phyloP scores from a whole-genome alignment of 441 rosid genomes.

The Pelargonium hybrid region DNA sequence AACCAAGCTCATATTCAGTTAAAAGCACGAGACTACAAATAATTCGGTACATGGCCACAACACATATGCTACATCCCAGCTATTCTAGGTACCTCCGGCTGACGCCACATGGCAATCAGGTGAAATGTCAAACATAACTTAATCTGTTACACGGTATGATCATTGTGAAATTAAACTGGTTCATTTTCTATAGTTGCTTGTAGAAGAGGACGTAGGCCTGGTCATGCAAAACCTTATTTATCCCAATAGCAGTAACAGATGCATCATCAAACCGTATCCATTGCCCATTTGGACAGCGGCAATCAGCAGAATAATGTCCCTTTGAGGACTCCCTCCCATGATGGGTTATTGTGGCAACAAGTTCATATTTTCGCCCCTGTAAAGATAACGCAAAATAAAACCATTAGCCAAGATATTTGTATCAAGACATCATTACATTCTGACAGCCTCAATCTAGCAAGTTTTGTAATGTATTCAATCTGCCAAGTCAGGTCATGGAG shows the following conservation, averaged over 20 bases:
- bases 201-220: slow-evolving; percentile 95
- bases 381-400: slow-evolving; percentile 9
- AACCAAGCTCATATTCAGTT: no score
- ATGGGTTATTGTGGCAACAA: slow-evolving; percentile 83
- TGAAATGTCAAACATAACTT: no score
- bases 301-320: slow-evolving; percentile 93
- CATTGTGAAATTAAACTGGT: neutral
- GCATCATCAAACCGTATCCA: slow-evolving; percentile 94
- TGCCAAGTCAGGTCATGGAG: no score
- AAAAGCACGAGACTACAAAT: no score
- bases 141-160: neutral
- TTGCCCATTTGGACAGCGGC: slow-evolving; percentile 46
- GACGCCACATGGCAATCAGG: no score
- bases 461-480: no score
- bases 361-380: slow-evolving; percentile 81
- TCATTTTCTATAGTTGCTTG: slow-evolving; percentile 46
- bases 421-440: neutral
- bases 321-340: slow-evolving; percentile 87
- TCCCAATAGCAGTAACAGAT: slow-evolving; percentile 53
- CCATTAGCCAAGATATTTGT: neutral
- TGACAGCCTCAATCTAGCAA: neutral
- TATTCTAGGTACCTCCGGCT: no score
- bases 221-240: slow-evolving; percentile 64
- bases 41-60: no score
- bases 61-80: no score